phyloP scores from a whole-genome alignment of 2,329 filamentous ascomycete species.

The Sarocladium kiliense region DNA sequence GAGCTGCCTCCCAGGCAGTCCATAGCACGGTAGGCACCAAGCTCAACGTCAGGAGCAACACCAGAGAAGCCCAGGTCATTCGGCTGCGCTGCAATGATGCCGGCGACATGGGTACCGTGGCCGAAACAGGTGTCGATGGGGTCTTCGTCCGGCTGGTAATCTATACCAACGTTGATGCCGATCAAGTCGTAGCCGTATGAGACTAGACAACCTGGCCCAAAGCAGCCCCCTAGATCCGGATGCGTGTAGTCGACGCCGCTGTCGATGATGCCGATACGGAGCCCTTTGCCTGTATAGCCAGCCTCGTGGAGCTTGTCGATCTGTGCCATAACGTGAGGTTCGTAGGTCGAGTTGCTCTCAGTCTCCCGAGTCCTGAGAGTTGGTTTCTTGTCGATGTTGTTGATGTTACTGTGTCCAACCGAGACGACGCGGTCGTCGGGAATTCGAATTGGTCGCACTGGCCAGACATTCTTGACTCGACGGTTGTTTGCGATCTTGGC shows the following conservation, averaged over 20 bases:
- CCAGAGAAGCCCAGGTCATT: slow-evolving; percentile 29
- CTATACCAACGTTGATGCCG: slow-evolving; percentile 29
- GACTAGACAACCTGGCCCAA: slow-evolving; percentile 43
- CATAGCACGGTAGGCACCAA: slow-evolving; percentile 35
- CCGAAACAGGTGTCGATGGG: slow-evolving; percentile 32
- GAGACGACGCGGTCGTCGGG: slow-evolving; percentile 13
- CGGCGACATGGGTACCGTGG: slow-evolving; percentile 41
- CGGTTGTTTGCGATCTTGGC: slow-evolving; percentile 17
- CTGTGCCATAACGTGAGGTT: slow-evolving; percentile 13
- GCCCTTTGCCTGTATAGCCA: slow-evolving; percentile 15
- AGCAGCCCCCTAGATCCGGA: slow-evolving; percentile 47
- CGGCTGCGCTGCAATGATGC: slow-evolving; percentile 38
- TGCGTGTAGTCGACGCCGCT: slow-evolving; percentile 41
- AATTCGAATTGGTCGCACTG: slow-evolving; percentile 19
- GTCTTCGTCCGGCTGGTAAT: slow-evolving; percentile 30
- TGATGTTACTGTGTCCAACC: slow-evolving; percentile 14
- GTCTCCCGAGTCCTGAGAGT: slow-evolving; percentile 2
- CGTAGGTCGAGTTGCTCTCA: slow-evolving; percentile 10
- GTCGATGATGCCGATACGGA: slow-evolving; percentile 19
- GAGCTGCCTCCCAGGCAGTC: slow-evolving; percentile 26
- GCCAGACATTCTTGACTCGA: slow-evolving; percentile 24
- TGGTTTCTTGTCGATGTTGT: neutral
- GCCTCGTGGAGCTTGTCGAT: slow-evolving; percentile 17
- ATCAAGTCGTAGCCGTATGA: slow-evolving; percentile 42
- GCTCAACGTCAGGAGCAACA: slow-evolving; percentile 33